phyloP scores from a whole-genome alignment of 352 stramenopile species.

The Peronosclerospora sorghi region DNA sequence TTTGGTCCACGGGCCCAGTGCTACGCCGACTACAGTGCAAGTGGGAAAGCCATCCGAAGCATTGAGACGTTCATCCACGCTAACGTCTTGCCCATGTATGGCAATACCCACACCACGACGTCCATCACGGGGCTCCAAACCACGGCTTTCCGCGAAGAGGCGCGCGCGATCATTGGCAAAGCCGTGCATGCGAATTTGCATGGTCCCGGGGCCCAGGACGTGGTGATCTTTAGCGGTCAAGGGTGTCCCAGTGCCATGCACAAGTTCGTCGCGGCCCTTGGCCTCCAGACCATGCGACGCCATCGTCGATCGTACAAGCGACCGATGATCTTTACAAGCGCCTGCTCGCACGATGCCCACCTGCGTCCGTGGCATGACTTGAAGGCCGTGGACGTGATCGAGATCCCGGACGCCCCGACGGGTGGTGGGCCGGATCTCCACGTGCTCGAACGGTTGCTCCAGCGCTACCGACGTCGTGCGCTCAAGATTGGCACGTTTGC shows the following conservation, averaged over 20 bases:
- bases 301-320: slow-evolving; percentile 17
- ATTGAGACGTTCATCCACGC: slow-evolving; percentile 88
- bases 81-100: slow-evolving; percentile 90
- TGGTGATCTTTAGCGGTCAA: slow-evolving; percentile 91
- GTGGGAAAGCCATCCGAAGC: slow-evolving; percentile 69
- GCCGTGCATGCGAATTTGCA: slow-evolving; percentile 69
- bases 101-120: slow-evolving; percentile 94
- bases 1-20: slow-evolving; percentile 72
- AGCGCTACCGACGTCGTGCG: slow-evolving; percentile 31
- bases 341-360: slow-evolving; percentile 97
- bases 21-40: slow-evolving; percentile 94
- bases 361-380: slow-evolving; percentile 94
- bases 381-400: slow-evolving; percentile 54
- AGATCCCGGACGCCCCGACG: slow-evolving; percentile 40
- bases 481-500: slow-evolving; percentile 86
- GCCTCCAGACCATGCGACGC: slow-evolving; percentile 25
- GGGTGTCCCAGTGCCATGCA: slow-evolving; percentile 77
- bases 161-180: slow-evolving; percentile 89
- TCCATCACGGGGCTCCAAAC: slow-evolving; percentile 67
- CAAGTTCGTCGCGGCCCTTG: slow-evolving; percentile 68
- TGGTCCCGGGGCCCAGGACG: slow-evolving; percentile 51
- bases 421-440: slow-evolving; percentile 45
- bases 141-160: slow-evolving; percentile 92
- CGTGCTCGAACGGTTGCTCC: slow-evolving; percentile 40
- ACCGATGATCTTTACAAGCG: slow-evolving; percentile 85